Percentiles rank a stretch among this genome's conserved stretches.
phyloP scores from a whole-genome alignment of 2,329 filamentous ascomycete species.

The Paecilomyces dactylethromorphus region DNA sequence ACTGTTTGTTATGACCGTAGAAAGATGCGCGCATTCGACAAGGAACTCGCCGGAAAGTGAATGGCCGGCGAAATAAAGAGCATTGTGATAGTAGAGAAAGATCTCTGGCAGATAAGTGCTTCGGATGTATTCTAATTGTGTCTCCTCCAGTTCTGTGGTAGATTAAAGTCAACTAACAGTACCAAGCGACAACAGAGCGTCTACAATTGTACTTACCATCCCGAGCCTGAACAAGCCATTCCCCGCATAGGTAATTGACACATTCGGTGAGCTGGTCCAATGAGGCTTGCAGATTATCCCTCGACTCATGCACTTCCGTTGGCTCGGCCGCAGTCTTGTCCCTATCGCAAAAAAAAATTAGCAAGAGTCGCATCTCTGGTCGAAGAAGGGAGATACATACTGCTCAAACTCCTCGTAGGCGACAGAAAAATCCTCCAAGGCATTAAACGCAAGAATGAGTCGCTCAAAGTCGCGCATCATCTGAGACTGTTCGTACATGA shows the following conservation, averaged over 20 bases:
- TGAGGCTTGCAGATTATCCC: constrained; percentile 47
- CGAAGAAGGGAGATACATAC: constrained; percentile 19
- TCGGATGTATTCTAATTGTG: constrained; percentile 60
- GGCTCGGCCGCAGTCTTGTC: constrained; percentile 20
- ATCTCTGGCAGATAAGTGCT: constrained; percentile 78
- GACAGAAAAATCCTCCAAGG: constrained; percentile 60
- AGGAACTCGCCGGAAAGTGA: constrained; percentile 68
- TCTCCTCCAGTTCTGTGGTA: constrained; percentile 40
- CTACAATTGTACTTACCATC: constrained; percentile 44
- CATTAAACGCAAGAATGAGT: constrained; percentile 59
- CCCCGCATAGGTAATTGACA: constrained; percentile 52
- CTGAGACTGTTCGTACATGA: constrained; percentile 44
- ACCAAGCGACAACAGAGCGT: constrained; percentile 1
- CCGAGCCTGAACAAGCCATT: constrained; percentile 54
- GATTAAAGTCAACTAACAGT: constrained; percentile 7
- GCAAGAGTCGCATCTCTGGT: background rate
- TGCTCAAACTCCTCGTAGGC: constrained; percentile 41
- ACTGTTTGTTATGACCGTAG: constrained; percentile 66
- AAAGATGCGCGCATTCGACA: constrained; percentile 80
- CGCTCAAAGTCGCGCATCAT: constrained; percentile 64
- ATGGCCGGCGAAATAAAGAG: constrained; percentile 71
- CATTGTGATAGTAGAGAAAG: constrained; percentile 74
- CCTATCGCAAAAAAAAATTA: constrained; percentile 10
- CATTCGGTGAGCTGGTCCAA: constrained; percentile 50
- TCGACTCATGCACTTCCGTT: constrained; percentile 43